Conservation (phyloP, 345 rosid genomes). For the Eucalyptus sp. region DNA sequence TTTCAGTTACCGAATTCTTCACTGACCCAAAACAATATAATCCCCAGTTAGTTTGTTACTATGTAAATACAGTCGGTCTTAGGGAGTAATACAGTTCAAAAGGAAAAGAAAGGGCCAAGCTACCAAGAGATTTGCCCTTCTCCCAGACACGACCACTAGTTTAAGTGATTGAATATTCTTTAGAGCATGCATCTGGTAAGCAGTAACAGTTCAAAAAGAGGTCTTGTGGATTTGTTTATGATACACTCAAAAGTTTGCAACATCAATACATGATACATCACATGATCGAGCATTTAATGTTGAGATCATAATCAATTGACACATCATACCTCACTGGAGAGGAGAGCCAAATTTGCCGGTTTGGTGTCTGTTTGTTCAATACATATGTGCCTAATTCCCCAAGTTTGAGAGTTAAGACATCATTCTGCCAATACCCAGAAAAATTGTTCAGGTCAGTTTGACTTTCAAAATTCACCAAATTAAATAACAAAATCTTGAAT, state of each 20-base stretch:
- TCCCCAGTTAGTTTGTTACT: not conserved
- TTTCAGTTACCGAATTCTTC: not conserved
- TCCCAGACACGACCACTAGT: not conserved
- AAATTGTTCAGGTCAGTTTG: not conserved
- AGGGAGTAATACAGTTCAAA: not conserved
- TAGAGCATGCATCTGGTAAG: not conserved
- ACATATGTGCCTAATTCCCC: conserved; percentile 83
- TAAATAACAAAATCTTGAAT: not conserved
- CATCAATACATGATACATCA: not conserved
- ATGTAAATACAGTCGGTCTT: not conserved
- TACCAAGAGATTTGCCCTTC: not conserved
- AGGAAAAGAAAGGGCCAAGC: not conserved
- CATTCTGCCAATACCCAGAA: conserved; percentile 39
- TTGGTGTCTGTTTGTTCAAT: conserved; percentile 84
- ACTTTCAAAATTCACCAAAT: not conserved
- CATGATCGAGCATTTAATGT: not conserved
- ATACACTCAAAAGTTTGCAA: not conserved
- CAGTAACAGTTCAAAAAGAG: not conserved
- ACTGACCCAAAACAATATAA: not conserved
- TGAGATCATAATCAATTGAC: not conserved
- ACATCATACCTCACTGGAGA: conserved; percentile 64
- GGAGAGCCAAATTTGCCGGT: conserved; percentile 88
- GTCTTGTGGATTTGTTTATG: not conserved
- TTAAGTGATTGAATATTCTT: not conserved
- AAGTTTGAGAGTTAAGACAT: conserved; percentile 76